These are phyloP conservation scores for Syzygium malaccense DNA, from an alignment of 441 rosid species.

Conservation along the genomic window DNA sequence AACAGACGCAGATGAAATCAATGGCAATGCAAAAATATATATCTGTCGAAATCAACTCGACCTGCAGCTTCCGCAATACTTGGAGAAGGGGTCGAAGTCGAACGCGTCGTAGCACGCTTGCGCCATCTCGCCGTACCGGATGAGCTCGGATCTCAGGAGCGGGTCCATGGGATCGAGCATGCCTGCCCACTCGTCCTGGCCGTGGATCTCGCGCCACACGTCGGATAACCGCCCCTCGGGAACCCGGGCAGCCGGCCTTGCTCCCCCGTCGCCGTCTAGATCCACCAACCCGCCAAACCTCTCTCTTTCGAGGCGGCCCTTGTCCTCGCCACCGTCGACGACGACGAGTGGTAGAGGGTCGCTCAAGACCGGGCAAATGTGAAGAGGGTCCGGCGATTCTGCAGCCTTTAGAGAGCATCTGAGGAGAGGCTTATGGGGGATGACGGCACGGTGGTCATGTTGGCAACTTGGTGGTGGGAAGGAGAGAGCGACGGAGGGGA, in stretches of 20 bases:
- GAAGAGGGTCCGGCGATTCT: not conserved
- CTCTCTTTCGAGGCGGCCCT: constrained; percentile 11
- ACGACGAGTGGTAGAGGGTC: not conserved
- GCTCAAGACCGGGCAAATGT: not conserved
- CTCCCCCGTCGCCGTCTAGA: not conserved
- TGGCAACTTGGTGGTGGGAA: not conserved
- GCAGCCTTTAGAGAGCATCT: not conserved
- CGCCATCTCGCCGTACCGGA: constrained; percentile 70
- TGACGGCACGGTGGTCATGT: not conserved
- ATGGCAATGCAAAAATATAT: no score
- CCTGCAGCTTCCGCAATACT: constrained; percentile 52
- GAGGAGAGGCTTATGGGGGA: not conserved
- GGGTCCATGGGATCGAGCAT: constrained; percentile 59
- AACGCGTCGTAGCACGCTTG: constrained; percentile 67
- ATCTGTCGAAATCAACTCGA: not conserved
- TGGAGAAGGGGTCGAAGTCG: constrained; percentile 56
- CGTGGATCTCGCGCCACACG: constrained; percentile 49
- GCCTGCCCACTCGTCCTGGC: constrained; percentile 49
- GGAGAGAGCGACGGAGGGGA: not conserved
- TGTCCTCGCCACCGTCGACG: not conserved
- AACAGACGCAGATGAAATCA: no score
- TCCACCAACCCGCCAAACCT: not conserved
- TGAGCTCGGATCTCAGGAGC: constrained; percentile 43
- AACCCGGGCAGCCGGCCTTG: not conserved
- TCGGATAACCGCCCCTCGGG: constrained; percentile 26